Evolutionary conservation across 2,329 filamentous ascomycete genomes (phyloP), one percentile per base, ranked within the genome.

Genomic region (Pestalotiopsis fici): DNA sequence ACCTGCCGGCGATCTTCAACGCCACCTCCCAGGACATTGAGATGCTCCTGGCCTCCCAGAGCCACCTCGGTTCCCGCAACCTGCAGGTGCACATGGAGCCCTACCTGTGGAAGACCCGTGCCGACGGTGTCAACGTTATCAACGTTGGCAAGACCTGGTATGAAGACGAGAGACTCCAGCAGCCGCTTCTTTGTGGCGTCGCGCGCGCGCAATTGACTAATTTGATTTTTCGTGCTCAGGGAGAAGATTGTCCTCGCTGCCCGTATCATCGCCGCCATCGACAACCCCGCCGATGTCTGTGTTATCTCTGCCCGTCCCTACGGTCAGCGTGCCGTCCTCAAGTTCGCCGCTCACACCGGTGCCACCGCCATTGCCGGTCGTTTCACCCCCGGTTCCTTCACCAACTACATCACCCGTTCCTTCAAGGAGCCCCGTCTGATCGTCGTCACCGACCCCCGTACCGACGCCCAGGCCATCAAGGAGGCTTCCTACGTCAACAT

Each of bases 101-200:
- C 77, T 99, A 99, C 90, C 92, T 99, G 81, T 99, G 95, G 95
- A 99, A 99, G 93, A 97, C 94, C 83, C 93, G 96, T 82, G 92
- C 94, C 75, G 97, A 99, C 80, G 96, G 96, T 86, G 92, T 99
- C 88, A 99, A 99, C 85, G 90, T 99, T 76, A 89, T 99, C 85
- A 99, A 99, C 91, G 94, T 99, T 85, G 95, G 95, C 88, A 99
- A 99, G 94, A 99, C 96, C 86, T 99, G 95, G 94, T 97, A 91
- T 35, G 31, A 35, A 35, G n/a, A n/a, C n/a, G n/a, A n/a, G n/a
- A 75, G 91, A 83, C 71, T 68, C 39, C 43, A 21, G 13, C 23
- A 25, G 7, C 15, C 4, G n/a, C 21, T 18, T 47, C n/a, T 18
- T 25, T 47, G n/a, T n/a, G n/a, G 35, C 31, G 4, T 31, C n/a